Evolutionary conservation across 2,329 filamentous ascomycete species (phyloP).

Genomic region (Zasmidium cellare): DNA sequence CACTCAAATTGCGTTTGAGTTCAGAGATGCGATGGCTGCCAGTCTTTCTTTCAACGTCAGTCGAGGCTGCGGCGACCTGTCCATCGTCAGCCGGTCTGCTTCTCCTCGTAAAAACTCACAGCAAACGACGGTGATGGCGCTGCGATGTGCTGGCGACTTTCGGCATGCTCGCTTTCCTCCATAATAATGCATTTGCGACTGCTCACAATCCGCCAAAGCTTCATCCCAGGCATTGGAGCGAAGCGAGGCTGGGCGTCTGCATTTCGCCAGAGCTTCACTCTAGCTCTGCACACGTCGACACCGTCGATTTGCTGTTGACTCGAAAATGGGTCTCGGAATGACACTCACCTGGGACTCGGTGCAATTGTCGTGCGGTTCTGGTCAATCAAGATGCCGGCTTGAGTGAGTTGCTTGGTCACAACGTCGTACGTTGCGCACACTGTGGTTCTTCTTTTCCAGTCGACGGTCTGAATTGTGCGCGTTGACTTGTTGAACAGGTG

Average conservation of each 20-base stretch:
- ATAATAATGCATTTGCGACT: conserved; percentile 1
- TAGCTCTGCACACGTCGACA: background rate
- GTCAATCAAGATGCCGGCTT: background rate
- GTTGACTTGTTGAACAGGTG: conserved; percentile 14
- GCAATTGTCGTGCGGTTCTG: background rate
- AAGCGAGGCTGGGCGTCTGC: background rate
- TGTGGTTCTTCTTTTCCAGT: conserved; percentile 9
- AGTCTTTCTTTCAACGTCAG: conserved; percentile 25
- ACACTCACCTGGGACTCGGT: conserved; percentile 4
- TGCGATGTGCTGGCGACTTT: background rate
- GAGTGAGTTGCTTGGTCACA: conserved; percentile 4
- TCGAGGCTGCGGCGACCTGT: conserved; percentile 5
- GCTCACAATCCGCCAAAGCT: conserved; percentile 5
- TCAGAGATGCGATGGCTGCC: conserved; percentile 17
- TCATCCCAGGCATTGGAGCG: background rate
- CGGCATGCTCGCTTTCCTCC: background rate
- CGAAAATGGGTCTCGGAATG: background rate
- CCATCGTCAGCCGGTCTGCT: conserved; percentile 11
- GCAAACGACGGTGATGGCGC: background rate
- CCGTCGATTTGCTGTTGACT: background rate
- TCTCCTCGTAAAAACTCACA: background rate
- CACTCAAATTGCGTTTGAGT: conserved; percentile 26
- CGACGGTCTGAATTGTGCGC: conserved; percentile 14
- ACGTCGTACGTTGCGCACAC: conserved; percentile 16
- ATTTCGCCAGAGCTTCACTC: background rate